phyloP scores from a whole-genome alignment of 495 filamentous ascomycete species.

The Pyrenula massariospora region DNA sequence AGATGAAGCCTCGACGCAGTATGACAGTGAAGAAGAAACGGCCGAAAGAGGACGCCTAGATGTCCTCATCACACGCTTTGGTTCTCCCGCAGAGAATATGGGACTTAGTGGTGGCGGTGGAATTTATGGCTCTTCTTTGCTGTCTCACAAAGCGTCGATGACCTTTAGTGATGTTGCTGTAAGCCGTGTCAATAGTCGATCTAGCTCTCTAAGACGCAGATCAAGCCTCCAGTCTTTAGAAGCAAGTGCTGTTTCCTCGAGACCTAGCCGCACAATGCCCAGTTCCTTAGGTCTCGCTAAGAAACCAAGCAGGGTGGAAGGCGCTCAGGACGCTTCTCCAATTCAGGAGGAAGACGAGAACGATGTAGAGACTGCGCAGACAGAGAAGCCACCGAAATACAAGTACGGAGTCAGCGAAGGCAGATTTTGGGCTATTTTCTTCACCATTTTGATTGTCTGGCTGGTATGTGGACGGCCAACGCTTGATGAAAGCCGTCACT shows the following conservation, averaged over 20 bases:
- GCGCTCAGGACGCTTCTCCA: background rate
- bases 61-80: background rate
- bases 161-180: background rate
- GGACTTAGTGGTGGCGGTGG: background rate
- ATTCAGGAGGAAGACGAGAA: background rate
- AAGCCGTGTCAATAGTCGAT: background rate
- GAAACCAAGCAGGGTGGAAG: background rate
- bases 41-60: background rate
- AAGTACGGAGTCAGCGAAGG: background rate
- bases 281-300: background rate
- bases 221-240: background rate
- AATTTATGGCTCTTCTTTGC: background rate
- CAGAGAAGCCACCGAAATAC: background rate
- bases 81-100: background rate
- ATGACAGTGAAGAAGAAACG: background rate
- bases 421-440: background rate
- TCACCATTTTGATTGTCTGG: background rate
- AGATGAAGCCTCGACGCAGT: background rate
- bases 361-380: background rate
- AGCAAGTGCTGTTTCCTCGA: background rate
- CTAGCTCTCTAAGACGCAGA: background rate
- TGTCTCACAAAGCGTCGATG: background rate
- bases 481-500: too few species aligned
- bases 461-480: background rate
- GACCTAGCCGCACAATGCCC: background rate